Percentiles rank a stretch among this genome's conserved stretches.
Evolutionary conservation across 2,329 filamentous ascomycete species (phyloP).

Genomic region (Xylaria sp.): DNA sequence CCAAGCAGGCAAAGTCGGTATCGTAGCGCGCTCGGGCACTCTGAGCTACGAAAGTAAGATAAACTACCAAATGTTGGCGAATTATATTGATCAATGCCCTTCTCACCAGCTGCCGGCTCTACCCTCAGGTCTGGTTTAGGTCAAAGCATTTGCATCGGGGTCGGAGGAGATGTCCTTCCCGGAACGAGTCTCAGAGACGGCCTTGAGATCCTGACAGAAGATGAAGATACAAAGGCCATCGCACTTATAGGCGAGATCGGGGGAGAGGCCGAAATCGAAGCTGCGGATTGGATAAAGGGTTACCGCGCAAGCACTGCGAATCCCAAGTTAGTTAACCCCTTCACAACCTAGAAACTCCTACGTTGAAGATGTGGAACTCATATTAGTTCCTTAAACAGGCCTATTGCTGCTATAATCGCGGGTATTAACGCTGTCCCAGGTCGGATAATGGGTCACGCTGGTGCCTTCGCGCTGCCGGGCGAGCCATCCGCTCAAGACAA

Average conservation of each 20-base stretch:
- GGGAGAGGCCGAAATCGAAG: conserved; percentile 75
- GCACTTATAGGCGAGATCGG: conserved; percentile 79
- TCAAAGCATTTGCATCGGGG: conserved; percentile 77
- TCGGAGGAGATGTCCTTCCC: conserved; percentile 77
- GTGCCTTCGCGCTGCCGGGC: conserved; percentile 75
- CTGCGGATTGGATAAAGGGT: conserved; percentile 77
- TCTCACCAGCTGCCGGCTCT: conserved; percentile 69
- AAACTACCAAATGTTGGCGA: background rate
- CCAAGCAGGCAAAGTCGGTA: conserved; percentile 73
- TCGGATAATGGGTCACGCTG: conserved; percentile 82
- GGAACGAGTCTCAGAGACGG: conserved; percentile 81
- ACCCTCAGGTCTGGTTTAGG: conserved; percentile 76
- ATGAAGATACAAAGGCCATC: conserved; percentile 76
- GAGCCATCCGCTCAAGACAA: conserved; percentile 75
- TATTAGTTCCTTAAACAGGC: conserved; percentile 56
- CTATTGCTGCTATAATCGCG: conserved; percentile 77
- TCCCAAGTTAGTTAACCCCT: conserved; percentile 66
- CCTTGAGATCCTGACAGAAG: conserved; percentile 72
- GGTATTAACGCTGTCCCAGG: conserved; percentile 72
- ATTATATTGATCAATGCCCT: conserved; percentile 21
- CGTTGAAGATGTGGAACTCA: background rate
- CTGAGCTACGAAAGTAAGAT: conserved; percentile 72
- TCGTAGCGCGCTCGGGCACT: conserved; percentile 79
- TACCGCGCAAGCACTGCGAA: conserved; percentile 67
- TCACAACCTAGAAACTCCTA: background rate